Base-by-base conservation (phyloP, 345 rosid genomes). In the Rhodamnia argentea region DNA sequence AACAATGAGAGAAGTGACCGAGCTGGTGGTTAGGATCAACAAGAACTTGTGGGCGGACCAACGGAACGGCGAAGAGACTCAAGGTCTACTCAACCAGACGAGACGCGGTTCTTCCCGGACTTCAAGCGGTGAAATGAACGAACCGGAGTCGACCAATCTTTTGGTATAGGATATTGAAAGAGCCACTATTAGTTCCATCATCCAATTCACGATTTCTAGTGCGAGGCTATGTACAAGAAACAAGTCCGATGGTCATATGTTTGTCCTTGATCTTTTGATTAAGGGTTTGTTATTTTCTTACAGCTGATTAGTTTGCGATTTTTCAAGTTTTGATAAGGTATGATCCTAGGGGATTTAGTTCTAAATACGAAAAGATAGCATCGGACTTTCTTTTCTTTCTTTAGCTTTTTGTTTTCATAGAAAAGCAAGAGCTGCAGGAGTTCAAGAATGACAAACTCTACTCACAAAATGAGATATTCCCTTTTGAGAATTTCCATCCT, bases 51-150 rank as follows among this genome's bases (percentile, higher is more conserved):
- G 11, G 75, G 22, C 11, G 3, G 3, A 62, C 32, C 42, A 29
- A 2, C 11, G 0, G 1, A 7, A 62, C 0, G 5, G 8, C 0
- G 5, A 62, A 29, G 75, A 62, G 42, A 15, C 75, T 62, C 42
- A 7, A 7, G 2, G 42, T 62, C 15, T 62, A 29, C 42, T 62
- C 1, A 0, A 7, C 0, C 3, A 62, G 22, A 0, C 0, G 5
- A 62, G 75, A 62, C 0, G 5, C 2, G 22, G 29, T 62, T 27
- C 40, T 60, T 37, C 6, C 0, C 2, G 20, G 74, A 60, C 74
- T 60, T 60, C 74, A 27, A 14, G 27, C 5, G 14, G 40, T 60
- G 74, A 27, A 3, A 60, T 60, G 20, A 27, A 60, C 0, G 14
- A 27, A 60, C 10, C 10, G 4, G 74, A 60, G 37, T 60, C 40